Base-by-base conservation (phyloP, 495 filamentous ascomycete species). In the Neurospora sp. region DNA sequence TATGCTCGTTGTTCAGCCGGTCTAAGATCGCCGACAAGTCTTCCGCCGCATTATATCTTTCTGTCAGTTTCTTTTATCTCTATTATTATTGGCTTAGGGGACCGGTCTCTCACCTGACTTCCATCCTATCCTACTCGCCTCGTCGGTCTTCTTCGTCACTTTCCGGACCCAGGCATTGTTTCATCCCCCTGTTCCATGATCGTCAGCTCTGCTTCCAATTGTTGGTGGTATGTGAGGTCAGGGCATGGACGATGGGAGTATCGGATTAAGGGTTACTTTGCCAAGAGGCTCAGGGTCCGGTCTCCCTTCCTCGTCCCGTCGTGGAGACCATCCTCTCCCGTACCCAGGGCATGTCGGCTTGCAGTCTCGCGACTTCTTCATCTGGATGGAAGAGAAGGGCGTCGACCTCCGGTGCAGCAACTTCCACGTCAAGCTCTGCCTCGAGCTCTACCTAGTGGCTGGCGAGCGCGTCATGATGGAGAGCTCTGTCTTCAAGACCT, bases 251-350 rank as follows among this genome's bases (percentile, higher is more conserved):
- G 1, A 39, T 39, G 9, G 38, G 38, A 39, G 9, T 35, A 35
- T 0, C 35, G 35, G 35, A 35, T 35, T 35, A 1, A 35, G 0
- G 0, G 5, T 35, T 35, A 0, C 35, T 35, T 0, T 35, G 0
- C 35, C 35, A 35, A 0, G 35, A 35, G 0, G 35, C 35, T 0
- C 35, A 35, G 35, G 35, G 35, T 6, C 35, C 35, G 75, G 46
- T 71, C 12, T 31, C 35, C 0, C 39, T 79, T 16, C 70, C 72
- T 7, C 61, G 18, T 7, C 39, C 39, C n/a, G 72, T 75, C 42
- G 69, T 73, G 0, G 39, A 48, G 5, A 65, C 71, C n/a, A 74
- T 78, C 12, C 10, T 79, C 11, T 18, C 41, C 2, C 74, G 74
- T 6, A 71, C 74, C 27, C 9, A 71, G 5, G 73, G 72, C 2